These are phyloP conservation scores for Gliomastix tumulicola DNA, from an alignment of 2,329 filamentous ascomycete genomes.

Conservation along the genomic window DNA sequence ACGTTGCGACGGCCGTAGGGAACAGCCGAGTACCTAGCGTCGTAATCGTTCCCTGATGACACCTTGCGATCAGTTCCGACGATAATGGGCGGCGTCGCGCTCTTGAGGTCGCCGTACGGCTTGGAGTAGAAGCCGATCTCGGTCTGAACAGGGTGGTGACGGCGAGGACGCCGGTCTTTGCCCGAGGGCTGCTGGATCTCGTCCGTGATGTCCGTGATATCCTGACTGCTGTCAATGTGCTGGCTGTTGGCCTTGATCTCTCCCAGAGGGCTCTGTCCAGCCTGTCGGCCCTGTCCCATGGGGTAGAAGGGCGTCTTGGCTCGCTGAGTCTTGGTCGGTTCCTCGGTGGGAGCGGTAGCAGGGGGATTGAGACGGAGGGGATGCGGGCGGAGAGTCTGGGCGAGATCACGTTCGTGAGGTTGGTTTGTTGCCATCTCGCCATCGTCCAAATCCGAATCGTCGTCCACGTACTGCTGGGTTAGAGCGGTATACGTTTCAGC, in stretches of 20 bases:
- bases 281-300: neutral
- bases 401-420: slow-evolving; percentile 17
- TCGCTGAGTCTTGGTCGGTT: slow-evolving; percentile 4
- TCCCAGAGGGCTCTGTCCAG: slow-evolving; percentile 24
- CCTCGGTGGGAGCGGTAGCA: slow-evolving; percentile 6
- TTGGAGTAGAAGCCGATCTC: slow-evolving; percentile 44
- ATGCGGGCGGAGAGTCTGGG: slow-evolving; percentile 34
- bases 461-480: slow-evolving; percentile 31
- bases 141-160: slow-evolving; percentile 32
- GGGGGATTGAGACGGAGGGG: slow-evolving; percentile 46
- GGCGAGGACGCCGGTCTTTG: slow-evolving; percentile 13
- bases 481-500: slow-evolving; percentile 37
- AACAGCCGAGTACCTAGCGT: slow-evolving; percentile 19
- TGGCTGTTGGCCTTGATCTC: slow-evolving; percentile 39
- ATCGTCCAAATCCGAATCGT: slow-evolving; percentile 30
- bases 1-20: slow-evolving; percentile 49
- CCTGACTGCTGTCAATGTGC: slow-evolving; percentile 32
- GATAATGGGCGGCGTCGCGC: slow-evolving; percentile 46
- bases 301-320: slow-evolving; percentile 8
- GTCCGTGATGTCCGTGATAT: slow-evolving; percentile 34
- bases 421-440: no score
- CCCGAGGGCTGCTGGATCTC: slow-evolving; percentile 6
- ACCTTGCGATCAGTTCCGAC: slow-evolving; percentile 41
- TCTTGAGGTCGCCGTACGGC: slow-evolving; percentile 52
- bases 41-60: slow-evolving; percentile 52